A percentile compares a stretch with the other conserved stretches of the same genome.
phyloP scores from a whole-genome alignment of 208 protist species.

The Trypanosoma avium region DNA sequence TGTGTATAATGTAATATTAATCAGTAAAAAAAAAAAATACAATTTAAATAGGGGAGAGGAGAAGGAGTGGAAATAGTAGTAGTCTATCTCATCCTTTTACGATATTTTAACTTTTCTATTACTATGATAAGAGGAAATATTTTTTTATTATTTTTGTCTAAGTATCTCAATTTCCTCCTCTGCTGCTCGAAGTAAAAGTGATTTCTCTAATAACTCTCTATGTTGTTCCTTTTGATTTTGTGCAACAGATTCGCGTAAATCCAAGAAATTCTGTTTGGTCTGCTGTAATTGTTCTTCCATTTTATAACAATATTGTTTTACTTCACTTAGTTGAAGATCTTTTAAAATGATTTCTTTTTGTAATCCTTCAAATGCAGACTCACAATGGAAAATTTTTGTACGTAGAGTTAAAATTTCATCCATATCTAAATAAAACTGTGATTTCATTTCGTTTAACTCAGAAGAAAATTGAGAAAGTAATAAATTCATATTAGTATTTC shows the following conservation, averaged over 20 bases:
- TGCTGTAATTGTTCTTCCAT: slow-evolving; percentile 7
- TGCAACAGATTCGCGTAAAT: not conserved
- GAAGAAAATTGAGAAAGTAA: not conserved
- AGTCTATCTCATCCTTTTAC: not conserved
- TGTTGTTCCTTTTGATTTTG: slow-evolving; percentile 1
- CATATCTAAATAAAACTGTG: not conserved
- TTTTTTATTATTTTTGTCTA: not conserved
- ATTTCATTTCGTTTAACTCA: not conserved
- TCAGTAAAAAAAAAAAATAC: too few relatives aligned
- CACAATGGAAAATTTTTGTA: not conserved
- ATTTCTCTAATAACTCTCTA: not conserved
- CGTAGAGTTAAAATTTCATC: not conserved
- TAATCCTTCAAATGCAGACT: not conserved
- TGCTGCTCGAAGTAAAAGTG: slow-evolving; percentile 2
- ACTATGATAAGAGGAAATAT: not conserved
- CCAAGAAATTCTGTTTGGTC: not conserved
- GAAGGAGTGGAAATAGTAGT: too few relatives aligned
- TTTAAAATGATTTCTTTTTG: not conserved
- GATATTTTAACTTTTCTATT: not conserved
- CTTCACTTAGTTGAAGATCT: not conserved
- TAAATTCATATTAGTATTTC: not conserved
- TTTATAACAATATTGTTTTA: slow-evolving; percentile 1
- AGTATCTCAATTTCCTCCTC: not conserved
- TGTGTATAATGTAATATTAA: too few relatives aligned
- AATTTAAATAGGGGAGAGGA: too few relatives aligned